Base-by-base conservation (phyloP, 306 rosid genomes). In the Castanea mollissima region DNA sequence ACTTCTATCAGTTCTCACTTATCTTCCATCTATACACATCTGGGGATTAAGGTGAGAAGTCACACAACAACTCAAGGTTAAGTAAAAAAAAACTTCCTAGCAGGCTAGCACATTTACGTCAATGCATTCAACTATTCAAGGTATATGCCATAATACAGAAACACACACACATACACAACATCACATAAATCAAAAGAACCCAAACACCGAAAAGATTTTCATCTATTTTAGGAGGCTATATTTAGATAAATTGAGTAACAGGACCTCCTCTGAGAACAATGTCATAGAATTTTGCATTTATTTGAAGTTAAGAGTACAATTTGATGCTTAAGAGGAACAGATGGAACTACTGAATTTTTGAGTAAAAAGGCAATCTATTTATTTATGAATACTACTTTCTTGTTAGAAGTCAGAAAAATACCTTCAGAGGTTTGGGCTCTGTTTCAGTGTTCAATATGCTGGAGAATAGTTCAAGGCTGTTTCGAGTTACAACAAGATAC, bases 391-490 rank as follows among this genome's bases (percentile, higher is more conserved):
- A 60, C 14, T 38, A 27, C 62, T 54, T 75, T 11, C 67, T 19
- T 12, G 14, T 5, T 35, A 69, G 69, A 77, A 69, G 38, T 35
- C 65, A 58, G 78, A 71, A 81, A 6, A 62, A 27, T 84, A 92
- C 97, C 97, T 92, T 89, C 55, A 90, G 77, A 77, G 87, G 82
- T 84, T 90, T 90, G 2, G 97, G 89, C 69, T 90, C 95, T 7
- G 88, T 84, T 74, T 91, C 95, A 31, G 90, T 80, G 72, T 68
- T 83, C 82, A 90, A 84, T 69, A 92, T 90, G 87, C 91, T 83
- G 41, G 97, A 81, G 73, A 92, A 90, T 74, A 92, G 76, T 63
- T 92, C 97, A 57, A 87, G 89, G 77, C 95, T 92, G 85, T 89
- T 92, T 76, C 96, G 92, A 65, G 97, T 86, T 64, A 92, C 78